A percentile compares a stretch with the other conserved stretches of the same genome.
These are phyloP conservation scores for Verticillium isaacii DNA, from an alignment of 2,329 filamentous ascomycete genomes.

Conservation along the genomic window DNA sequence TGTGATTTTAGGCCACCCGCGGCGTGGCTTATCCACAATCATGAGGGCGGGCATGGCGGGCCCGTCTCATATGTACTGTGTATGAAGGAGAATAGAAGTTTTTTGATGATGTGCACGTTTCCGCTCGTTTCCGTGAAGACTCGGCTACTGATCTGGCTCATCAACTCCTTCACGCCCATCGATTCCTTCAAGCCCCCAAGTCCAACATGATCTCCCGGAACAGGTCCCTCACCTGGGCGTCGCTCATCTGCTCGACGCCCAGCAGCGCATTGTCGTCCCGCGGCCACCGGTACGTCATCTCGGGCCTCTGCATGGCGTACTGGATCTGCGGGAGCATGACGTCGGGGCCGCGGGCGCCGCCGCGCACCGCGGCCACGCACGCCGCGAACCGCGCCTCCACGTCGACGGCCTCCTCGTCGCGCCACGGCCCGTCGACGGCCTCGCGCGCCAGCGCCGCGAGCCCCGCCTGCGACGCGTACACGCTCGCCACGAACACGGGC, in stretches of 20 bases:
- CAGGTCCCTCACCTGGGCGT: background rate
- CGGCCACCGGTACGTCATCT: background rate
- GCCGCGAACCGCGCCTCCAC: conserved; percentile 1
- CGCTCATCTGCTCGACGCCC: conserved; percentile 27
- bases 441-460: background rate
- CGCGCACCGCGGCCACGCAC: background rate
- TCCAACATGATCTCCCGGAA: background rate
- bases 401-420: background rate
- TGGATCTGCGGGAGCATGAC: conserved; percentile 13
- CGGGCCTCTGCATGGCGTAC: conserved; percentile 5
- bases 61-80: conserved; percentile 10
- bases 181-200: too few relatives aligned
- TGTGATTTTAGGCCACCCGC: background rate
- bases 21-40: background rate
- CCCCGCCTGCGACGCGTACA: background rate
- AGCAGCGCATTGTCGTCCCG: conserved; percentile 37
- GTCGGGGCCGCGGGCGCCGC: background rate
- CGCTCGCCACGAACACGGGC: conserved; percentile 40
- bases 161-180: background rate
- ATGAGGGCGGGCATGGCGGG: background rate
- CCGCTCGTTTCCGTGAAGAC: background rate
- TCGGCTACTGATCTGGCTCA: background rate
- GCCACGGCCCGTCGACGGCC: background rate
- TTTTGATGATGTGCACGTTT: background rate
- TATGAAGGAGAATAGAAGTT: conserved; percentile 12